Base-by-base conservation (phyloP, 176 grass and related monocot species). In the Thinopyrum elongatum region DNA sequence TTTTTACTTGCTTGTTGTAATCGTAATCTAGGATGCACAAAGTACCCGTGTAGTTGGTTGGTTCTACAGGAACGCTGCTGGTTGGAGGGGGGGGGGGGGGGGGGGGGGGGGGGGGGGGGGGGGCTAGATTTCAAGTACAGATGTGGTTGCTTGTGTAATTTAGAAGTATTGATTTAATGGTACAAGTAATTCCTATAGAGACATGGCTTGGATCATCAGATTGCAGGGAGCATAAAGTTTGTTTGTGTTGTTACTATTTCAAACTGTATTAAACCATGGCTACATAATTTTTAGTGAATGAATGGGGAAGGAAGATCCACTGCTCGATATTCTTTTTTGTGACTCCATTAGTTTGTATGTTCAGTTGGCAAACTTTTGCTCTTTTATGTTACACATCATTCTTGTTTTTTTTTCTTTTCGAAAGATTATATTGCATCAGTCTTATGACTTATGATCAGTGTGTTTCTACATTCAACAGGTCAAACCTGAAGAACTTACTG, bases 401-500 rank as follows among this genome's bases (percentile, higher is more conserved):
- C 44, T 14, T 46, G 12, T 44, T 11, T 42, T 42, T 11, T 49
- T 51, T 51, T 51, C 15, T 16, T 51, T 51, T 51, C 5, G 15
- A 51, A 51, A 51, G 15, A 51, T 51, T 51, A 51, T 6, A 51
- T 51, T 51, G 4, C 47, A 17, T 51, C 36, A 10, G 17, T 70
- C 11, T 35, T 39, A 33, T 78, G 27, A 69, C 22, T 42, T 46
- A 36, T 68, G 22, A 71, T 34, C n/a, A 41, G 64, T 41, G 73
- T 65, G 3, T 73, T 73, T 81, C 34, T 87, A n/a, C 10, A 29
- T 53, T 44, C 16, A 60, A 55, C 78, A 93, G 92, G 26, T 77
- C 47, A 86, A 86, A 28, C 86, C 82, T 58, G 73, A 86, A 70
- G 88, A 90, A 81, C 83, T 93, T 55, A 58, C 23, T 35, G 82